Conservation (phyloP, 2,329 filamentous ascomycete genomes). For the Ramularia endophylla region DNA sequence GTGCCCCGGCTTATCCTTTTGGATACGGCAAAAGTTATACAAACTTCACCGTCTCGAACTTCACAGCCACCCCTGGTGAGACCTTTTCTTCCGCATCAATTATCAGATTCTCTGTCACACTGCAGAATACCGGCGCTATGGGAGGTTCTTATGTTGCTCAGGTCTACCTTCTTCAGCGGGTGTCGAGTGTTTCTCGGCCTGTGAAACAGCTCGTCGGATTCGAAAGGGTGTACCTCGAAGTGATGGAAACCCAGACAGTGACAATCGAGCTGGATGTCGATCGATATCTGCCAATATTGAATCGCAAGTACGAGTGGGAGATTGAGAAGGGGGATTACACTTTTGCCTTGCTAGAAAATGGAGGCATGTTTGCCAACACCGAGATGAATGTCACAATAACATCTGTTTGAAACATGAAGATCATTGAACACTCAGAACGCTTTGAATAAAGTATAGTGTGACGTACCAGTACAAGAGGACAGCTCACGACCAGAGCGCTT, state of each 20-base stretch:
- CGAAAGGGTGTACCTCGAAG: constrained; percentile 34
- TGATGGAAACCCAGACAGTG: constrained; percentile 28
- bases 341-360: constrained; percentile 13
- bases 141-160: constrained; percentile 38
- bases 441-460: no score
- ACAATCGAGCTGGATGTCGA: constrained; percentile 36
- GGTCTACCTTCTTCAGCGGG: constrained; percentile 37
- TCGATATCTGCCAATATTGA: constrained; percentile 39
- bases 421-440: no score
- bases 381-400: constrained; percentile 36
- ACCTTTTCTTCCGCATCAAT: constrained; percentile 9
- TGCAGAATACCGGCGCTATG: constrained; percentile 32
- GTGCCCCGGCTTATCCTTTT: constrained; percentile 11
- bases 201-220: constrained; percentile 42
- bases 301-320: constrained; percentile 39
- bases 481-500: no score
- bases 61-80: neutral
- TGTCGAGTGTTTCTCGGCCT: constrained; percentile 38
- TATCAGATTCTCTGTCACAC: constrained; percentile 32
- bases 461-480: no score
- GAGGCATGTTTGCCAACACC: constrained; percentile 27
- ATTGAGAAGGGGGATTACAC: constrained; percentile 36
- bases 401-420: constrained; percentile 30
- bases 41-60: constrained; percentile 3
- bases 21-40: constrained; percentile 11